Evolutionary conservation across 2,329 filamentous ascomycete species (phyloP).

Genomic region (Aspergillus pseudotamarii): DNA sequence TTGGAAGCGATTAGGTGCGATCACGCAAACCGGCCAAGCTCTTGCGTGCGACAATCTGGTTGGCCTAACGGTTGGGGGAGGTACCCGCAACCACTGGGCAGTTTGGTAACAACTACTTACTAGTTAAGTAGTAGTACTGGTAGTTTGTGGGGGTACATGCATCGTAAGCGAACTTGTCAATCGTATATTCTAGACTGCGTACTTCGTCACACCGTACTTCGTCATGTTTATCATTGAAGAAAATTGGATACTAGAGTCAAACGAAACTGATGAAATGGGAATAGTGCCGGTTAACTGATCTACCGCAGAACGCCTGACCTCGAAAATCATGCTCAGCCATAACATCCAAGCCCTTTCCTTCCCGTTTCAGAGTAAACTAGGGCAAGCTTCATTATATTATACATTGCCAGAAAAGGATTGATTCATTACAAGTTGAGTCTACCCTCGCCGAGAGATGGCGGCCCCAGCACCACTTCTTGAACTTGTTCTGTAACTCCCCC

Average conservation of each 20-base stretch:
- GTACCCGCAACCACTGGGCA: not conserved
- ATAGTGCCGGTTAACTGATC: conserved; percentile 2
- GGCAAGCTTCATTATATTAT: conserved; percentile 13
- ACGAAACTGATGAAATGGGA: not conserved
- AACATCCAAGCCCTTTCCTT: not conserved
- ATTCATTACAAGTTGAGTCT: conserved; percentile 25
- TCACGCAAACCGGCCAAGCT: conserved; percentile 32
- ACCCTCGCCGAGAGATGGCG: conserved; percentile 32
- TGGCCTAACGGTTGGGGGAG: not conserved
- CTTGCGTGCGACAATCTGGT: conserved; percentile 15
- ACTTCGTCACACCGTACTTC: not conserved
- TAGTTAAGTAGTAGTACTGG: too few relatives aligned
- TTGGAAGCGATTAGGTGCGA: conserved; percentile 25
- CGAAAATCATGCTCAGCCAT: conserved; percentile 12
- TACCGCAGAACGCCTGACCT: conserved; percentile 13
- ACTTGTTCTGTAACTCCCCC: conserved; percentile 63
- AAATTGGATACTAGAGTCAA: not conserved
- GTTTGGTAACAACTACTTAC: too few relatives aligned
- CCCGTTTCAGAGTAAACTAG: not conserved
- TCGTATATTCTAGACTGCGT: not conserved
- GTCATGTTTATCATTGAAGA: not conserved
- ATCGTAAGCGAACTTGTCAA: not conserved
- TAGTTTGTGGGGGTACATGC: too few relatives aligned
- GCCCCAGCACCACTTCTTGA: conserved; percentile 57
- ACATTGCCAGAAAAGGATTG: conserved; percentile 7